Evolutionary conservation across 1,139 yeast species (phyloP).

Genomic region (Yamadazyma friedrichii): DNA sequence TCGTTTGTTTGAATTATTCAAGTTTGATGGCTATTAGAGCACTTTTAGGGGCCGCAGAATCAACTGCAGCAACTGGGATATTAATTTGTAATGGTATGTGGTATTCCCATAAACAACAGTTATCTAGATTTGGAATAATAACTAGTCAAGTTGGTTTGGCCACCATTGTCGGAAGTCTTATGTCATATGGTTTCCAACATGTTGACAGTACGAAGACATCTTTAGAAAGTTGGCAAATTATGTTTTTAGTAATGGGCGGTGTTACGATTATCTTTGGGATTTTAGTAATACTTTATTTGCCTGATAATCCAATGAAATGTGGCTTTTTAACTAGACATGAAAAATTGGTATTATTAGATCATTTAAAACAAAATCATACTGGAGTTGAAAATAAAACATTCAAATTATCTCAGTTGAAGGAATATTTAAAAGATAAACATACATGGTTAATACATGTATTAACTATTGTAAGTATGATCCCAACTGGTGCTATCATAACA

Average conservation of each 20-base stretch:
- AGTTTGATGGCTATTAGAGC: slow-evolving; percentile 42
- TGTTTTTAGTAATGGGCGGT: slow-evolving; percentile 37
- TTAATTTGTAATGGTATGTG: slow-evolving; percentile 42
- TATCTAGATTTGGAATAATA: slow-evolving; percentile 35
- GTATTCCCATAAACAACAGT: slow-evolving; percentile 39
- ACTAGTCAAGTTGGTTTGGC: slow-evolving; percentile 41
- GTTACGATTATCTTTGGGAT: slow-evolving; percentile 34
- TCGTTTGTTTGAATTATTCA: slow-evolving; percentile 36
- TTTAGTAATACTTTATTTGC: slow-evolving; percentile 26
- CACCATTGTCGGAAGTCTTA: slow-evolving; percentile 39
- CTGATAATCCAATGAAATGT: slow-evolving; percentile 32
- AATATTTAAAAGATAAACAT: slow-evolving; percentile 30
- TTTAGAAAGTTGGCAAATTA: slow-evolving; percentile 38
- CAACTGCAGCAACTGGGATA: slow-evolving; percentile 46
- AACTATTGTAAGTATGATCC: slow-evolving; percentile 36
- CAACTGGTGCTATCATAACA: slow-evolving; percentile 41
- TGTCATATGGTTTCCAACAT: slow-evolving; percentile 43
- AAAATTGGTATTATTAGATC: slow-evolving; percentile 27
- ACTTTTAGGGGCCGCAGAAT: slow-evolving; percentile 40
- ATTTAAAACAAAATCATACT: slow-evolving; percentile 30
- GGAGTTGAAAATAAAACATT: slow-evolving; percentile 18
- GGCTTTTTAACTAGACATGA: slow-evolving; percentile 28
- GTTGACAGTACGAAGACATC: slow-evolving; percentile 20
- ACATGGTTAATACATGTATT: slow-evolving; percentile 38
- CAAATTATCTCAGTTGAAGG: slow-evolving; percentile 25